Base-by-base conservation (phyloP, 208 protist genomes). In the Leptomonas pyrrhocoris region DNA sequence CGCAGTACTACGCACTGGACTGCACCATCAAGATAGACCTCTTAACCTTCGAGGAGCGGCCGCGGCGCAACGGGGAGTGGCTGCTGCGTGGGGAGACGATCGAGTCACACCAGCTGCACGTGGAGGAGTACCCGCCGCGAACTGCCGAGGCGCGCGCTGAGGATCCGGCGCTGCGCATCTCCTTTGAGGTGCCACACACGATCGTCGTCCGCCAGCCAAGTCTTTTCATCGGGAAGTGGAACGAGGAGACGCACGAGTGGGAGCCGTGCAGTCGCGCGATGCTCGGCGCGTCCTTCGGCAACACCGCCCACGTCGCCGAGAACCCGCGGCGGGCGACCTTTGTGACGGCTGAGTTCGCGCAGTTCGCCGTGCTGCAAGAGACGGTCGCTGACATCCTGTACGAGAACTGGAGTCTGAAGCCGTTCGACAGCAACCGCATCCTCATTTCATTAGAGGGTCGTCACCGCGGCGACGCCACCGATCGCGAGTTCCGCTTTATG, bases 311-410 rank as follows among this genome's bases (percentile, higher is more conserved):
- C 16, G 71, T 71, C 15, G 64, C 84, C 5, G 57, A 68, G 9
- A 88, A 76, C 59, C 68, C 66, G 28, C 77, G 89, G 25, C 77
- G 79, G 1, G 84, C 82, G 23, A 88, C 88, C 31, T 96, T 97
- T 68, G 42, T 71, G 25, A 87, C 85, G 28, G 62, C 70, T 12
- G 86, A 96, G 79, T 84, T 97, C n/a, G 77, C 86, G 5, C 87
- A 88, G 56, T 94, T 95, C 55, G 92, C 94, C 18, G 76, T 97
- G 25, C 83, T 97, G 18, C 94, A 97, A 62, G 92, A 96, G 64
- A 95, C 89, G 42, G 89, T 85, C 28, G 96, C 90, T 77, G 94
- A 97, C 68, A 85, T 89, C n/a, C 81, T 89, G n/a, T 97, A 89
- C 67, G 92, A 96, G 62, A 69, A 74, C 31, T 97, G 91, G 92